Base-by-base conservation (phyloP, 2,329 filamentous ascomycete genomes). In the Epichloe sylvatica region DNA sequence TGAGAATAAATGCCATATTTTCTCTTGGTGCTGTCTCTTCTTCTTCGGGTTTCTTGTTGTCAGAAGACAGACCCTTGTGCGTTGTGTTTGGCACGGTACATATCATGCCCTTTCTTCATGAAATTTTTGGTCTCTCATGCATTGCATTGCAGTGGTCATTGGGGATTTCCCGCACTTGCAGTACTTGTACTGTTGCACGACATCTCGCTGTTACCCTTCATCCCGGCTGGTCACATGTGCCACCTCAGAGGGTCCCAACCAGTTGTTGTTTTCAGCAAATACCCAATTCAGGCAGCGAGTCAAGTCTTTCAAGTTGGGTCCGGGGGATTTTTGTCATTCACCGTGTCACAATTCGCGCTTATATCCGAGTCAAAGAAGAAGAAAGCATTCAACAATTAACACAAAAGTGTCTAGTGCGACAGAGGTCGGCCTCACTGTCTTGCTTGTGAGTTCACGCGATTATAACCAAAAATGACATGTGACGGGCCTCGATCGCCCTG, bases 361-460 rank as follows among this genome's bases (percentile, higher is more conserved):
- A 19, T 6, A 25, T 30, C 8, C 4, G 9, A 30, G 25, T 30
- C 25, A 30, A 30, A 30, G 25, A 30, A 11, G 25, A 30, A 30
- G 25, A 30, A 30, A 4, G 25, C 8, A 30, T 34, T 12, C 39
- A 42, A 35, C 6, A 38, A n/a, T 48, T 52, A 46, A 52, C 43
- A 12, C 12, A 36, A 23, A 2, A 11, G 25, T 25, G 9, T 38
- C 43, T 47, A 90, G 81, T 90, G 85, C 62, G 85, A 90, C 64
- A 75, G 85, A 60, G 82, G 77, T 38, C 71, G 85, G 57, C 86
- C 85, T 46, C 75, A 81, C 64, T 83, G 80, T 59, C 68, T 81
- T 57, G 78, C 80, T 49, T 83, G 80, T 78, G 67, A 70, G 76
- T 62, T 44, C 45, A 46, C 9, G 35, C 35, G 33, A 45, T 21